Conservation (phyloP, 768 basidiomycete species). For the Ramaria rubella region DNA sequence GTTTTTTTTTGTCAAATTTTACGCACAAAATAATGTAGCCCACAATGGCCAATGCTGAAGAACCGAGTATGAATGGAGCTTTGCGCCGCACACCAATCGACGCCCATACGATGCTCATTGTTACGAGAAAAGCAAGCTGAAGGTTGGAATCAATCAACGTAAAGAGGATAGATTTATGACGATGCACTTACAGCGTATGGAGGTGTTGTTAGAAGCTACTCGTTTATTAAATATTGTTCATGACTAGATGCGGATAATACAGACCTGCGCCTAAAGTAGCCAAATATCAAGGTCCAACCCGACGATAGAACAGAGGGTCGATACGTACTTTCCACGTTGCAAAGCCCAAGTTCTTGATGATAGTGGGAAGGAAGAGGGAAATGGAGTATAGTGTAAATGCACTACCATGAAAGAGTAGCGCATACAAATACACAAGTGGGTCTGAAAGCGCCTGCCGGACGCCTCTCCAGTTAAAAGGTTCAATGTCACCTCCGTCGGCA, state of each 20-base stretch:
- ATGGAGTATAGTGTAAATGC: slow-evolving; percentile 22
- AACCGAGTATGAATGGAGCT: slow-evolving; percentile 47
- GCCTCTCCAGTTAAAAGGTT: slow-evolving; percentile 51
- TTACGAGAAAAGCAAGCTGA: not conserved
- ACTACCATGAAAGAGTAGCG: slow-evolving; percentile 54
- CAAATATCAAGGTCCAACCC: not conserved
- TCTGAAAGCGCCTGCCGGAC: slow-evolving; percentile 52
- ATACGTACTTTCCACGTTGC: slow-evolving; percentile 49
- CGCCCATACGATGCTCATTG: slow-evolving; percentile 38
- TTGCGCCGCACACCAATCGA: slow-evolving; percentile 40
- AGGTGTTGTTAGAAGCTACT: slow-evolving; percentile 42
- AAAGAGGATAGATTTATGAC: not conserved
- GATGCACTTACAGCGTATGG: slow-evolving; percentile 37
- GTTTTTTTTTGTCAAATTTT: not conserved
- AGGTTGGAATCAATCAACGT: not conserved
- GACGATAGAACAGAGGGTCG: not conserved
- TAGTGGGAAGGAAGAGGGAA: slow-evolving; percentile 40
- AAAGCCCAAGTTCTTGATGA: slow-evolving; percentile 52
- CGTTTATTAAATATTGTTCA: not conserved
- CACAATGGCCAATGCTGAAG: slow-evolving; percentile 46
- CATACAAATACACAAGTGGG: slow-evolving; percentile 55
- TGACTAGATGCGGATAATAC: too few species aligned
- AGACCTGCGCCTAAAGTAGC: not conserved
- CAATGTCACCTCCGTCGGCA: slow-evolving; percentile 46
- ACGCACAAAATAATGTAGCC: slow-evolving; percentile 49